Percentiles rank a stretch among this genome's conserved stretches.
phyloP scores from a whole-genome alignment of 1,284 basidiomycete species.

The Puccinia novopanici region DNA sequence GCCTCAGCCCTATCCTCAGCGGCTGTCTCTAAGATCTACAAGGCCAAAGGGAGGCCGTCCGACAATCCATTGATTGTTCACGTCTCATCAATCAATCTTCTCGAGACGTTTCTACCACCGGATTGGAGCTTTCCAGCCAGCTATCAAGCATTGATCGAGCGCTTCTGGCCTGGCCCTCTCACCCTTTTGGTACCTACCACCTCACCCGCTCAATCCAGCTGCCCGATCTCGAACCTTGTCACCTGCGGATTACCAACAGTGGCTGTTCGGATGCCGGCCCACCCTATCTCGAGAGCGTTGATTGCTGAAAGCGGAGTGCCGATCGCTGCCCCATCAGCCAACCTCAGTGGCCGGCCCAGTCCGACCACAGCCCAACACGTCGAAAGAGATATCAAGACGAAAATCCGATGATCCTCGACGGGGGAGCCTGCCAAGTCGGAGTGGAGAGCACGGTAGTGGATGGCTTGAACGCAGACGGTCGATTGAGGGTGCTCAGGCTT shows the following conservation, averaged over 20 bases:
- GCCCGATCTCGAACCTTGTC: slow-evolving; percentile 63
- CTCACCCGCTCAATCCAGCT: slow-evolving; percentile 53
- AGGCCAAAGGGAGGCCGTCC: slow-evolving; percentile 84
- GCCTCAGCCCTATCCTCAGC: slow-evolving; percentile 73
- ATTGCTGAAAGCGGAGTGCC: slow-evolving; percentile 76
- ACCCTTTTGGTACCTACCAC: slow-evolving; percentile 82
- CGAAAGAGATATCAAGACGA: slow-evolving; percentile 63
- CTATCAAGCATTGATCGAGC: slow-evolving; percentile 73
- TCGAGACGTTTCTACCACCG: slow-evolving; percentile 68
- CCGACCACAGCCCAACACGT: slow-evolving; percentile 92
- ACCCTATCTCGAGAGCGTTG: slow-evolving; percentile 86
- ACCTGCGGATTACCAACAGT: slow-evolving; percentile 81
- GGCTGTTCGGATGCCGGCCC: slow-evolving; percentile 89
- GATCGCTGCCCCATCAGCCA: slow-evolving; percentile 92
- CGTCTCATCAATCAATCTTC: slow-evolving; percentile 82
- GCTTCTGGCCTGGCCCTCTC: slow-evolving; percentile 93
- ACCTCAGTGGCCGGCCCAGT: slow-evolving; percentile 88
- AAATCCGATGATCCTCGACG: slow-evolving; percentile 81
- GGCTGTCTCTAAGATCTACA: slow-evolving; percentile 77
- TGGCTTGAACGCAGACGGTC: slow-evolving; percentile 67
- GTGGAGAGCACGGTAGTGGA: slow-evolving; percentile 95
- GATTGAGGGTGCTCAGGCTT: slow-evolving; percentile 80
- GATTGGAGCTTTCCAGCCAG: slow-evolving; percentile 58
- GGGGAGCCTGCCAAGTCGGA: slow-evolving; percentile 85
- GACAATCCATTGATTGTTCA: slow-evolving; percentile 99